These are phyloP conservation scores for Torrubiella hemipterigena DNA, from an alignment of 2,329 filamentous ascomycete genomes.

Conservation along the genomic window DNA sequence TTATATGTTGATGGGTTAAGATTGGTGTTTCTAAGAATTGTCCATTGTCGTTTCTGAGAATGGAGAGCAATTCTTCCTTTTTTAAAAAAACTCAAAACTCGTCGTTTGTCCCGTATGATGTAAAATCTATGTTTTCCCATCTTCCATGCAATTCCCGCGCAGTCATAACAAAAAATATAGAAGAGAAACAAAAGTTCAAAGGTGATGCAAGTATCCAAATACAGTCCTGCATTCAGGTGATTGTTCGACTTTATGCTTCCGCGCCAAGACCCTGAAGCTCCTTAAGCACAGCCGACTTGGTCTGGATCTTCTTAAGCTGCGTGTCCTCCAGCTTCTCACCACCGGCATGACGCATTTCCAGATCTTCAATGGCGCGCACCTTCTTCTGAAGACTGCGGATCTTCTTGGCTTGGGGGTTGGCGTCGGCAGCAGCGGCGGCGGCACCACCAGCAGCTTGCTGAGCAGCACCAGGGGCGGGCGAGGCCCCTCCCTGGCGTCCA, in stretches of 20 bases:
- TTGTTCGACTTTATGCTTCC: slow-evolving; percentile 17
- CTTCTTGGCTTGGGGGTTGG: slow-evolving; percentile 82
- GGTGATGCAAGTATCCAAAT: too few relatives aligned
- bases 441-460: slow-evolving; percentile 10
- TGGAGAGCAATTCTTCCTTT: too few relatives aligned
- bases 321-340: slow-evolving; percentile 98
- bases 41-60: too few relatives aligned
- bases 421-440: slow-evolving; percentile 37
- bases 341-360: slow-evolving; percentile 90
- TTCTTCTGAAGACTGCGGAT: slow-evolving; percentile 90
- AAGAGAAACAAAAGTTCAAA: too few relatives aligned
- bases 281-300: slow-evolving; percentile 71
- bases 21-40: too few relatives aligned
- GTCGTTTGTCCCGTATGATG: too few relatives aligned
- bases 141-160: too few relatives aligned
- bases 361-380: slow-evolving; percentile 90
- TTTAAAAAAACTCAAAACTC: too few relatives aligned
- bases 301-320: slow-evolving; percentile 95
- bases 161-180: too few relatives aligned
- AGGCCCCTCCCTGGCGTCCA: slow-evolving; percentile 13
- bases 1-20: too few relatives aligned
- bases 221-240: too few relatives aligned
- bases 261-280: slow-evolving; percentile 55
- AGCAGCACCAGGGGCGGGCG: slow-evolving; percentile 13
- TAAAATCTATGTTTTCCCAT: too few relatives aligned